Percentiles rank a stretch among this genome's conserved stretches.
phyloP scores from a whole-genome alignment of 2,329 filamentous ascomycete genomes.

The Calonectria pseudoturangicola region DNA sequence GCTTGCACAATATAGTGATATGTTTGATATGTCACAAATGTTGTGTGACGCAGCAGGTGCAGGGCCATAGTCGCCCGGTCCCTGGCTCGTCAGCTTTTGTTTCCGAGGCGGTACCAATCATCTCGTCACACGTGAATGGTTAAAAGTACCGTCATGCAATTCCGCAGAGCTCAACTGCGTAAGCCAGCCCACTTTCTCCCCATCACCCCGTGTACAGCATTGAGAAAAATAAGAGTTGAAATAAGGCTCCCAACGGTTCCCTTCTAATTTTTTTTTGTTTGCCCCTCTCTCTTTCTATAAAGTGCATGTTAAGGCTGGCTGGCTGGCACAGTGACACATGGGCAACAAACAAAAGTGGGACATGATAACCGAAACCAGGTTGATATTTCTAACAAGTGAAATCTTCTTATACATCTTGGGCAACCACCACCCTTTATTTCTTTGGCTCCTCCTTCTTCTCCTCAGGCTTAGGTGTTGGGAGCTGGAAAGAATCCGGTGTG shows the following conservation, averaged over 20 bases:
- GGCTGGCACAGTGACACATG: slow-evolving; percentile 39
- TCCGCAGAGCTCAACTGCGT: slow-evolving; percentile 41
- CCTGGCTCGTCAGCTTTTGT: slow-evolving; percentile 50
- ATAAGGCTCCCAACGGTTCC: neutral
- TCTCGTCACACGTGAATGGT: slow-evolving; percentile 39
- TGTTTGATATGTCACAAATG: slow-evolving; percentile 44
- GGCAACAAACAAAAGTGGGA: slow-evolving; percentile 28
- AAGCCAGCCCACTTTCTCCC: slow-evolving; percentile 36
- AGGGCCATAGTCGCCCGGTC: slow-evolving; percentile 26
- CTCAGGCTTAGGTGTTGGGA: slow-evolving; percentile 96
- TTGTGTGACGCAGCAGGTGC: slow-evolving; percentile 41
- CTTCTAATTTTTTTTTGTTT: neutral
- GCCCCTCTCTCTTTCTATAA: neutral
- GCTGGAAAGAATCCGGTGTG: slow-evolving; percentile 92
- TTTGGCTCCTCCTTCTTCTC: slow-evolving; percentile 92
- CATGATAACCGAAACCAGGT: slow-evolving; percentile 50
- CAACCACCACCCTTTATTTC: slow-evolving; percentile 77
- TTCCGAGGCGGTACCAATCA: slow-evolving; percentile 51
- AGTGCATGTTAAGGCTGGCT: slow-evolving; percentile 33
- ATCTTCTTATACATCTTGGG: slow-evolving; percentile 57
- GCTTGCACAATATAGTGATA: slow-evolving; percentile 20
- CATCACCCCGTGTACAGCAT: slow-evolving; percentile 28
- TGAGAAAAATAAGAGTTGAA: slow-evolving; percentile 24
- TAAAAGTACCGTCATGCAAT: slow-evolving; percentile 37
- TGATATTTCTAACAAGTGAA: slow-evolving; percentile 58